These are phyloP conservation scores for Penicillium soppii DNA, from an alignment of 495 filamentous ascomycete species.

Conservation along the genomic window DNA sequence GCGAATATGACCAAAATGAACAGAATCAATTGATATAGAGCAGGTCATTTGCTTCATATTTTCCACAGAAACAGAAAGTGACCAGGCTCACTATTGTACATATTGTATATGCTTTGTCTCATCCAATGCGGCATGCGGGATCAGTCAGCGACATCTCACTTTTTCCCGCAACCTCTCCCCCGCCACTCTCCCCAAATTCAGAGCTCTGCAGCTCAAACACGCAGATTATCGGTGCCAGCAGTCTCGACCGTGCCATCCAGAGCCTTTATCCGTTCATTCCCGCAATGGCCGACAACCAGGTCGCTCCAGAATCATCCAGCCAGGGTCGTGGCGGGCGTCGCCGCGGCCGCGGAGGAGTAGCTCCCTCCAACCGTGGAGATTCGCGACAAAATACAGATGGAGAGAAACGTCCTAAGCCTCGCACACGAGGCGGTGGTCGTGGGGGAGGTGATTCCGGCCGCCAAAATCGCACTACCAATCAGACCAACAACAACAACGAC, in stretches of 20 bases:
- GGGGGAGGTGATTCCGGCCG: slow-evolving; percentile 29
- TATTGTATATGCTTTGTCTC: not conserved
- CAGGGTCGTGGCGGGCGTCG: slow-evolving; percentile 41
- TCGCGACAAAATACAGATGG: slow-evolving; percentile 21
- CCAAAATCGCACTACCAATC: slow-evolving; percentile 20
- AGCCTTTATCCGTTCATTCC: not conserved
- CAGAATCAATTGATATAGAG: no score
- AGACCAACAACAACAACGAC: slow-evolving; percentile 9
- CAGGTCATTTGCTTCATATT: no score
- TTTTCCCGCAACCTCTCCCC: slow-evolving; percentile 18
- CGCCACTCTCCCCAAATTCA: slow-evolving; percentile 15
- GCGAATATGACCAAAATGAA: no score
- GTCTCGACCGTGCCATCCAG: slow-evolving; percentile 1
- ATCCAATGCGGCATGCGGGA: slow-evolving; percentile 11
- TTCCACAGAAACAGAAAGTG: not conserved
- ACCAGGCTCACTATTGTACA: no score
- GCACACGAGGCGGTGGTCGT: slow-evolving; percentile 36
- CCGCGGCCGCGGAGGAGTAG: slow-evolving; percentile 40
- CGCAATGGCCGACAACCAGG: slow-evolving; percentile 39
- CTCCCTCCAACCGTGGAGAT: slow-evolving; percentile 27
- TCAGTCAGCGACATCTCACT: slow-evolving; percentile 28
- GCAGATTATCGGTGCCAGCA: slow-evolving; percentile 11
- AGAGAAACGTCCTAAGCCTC: slow-evolving; percentile 24
- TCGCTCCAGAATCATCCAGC: slow-evolving; percentile 29
- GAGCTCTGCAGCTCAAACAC: slow-evolving; percentile 12